Evolutionary conservation across 2,329 filamentous ascomycete species (phyloP).

Genomic region (Pestalotiopsis sp.): DNA sequence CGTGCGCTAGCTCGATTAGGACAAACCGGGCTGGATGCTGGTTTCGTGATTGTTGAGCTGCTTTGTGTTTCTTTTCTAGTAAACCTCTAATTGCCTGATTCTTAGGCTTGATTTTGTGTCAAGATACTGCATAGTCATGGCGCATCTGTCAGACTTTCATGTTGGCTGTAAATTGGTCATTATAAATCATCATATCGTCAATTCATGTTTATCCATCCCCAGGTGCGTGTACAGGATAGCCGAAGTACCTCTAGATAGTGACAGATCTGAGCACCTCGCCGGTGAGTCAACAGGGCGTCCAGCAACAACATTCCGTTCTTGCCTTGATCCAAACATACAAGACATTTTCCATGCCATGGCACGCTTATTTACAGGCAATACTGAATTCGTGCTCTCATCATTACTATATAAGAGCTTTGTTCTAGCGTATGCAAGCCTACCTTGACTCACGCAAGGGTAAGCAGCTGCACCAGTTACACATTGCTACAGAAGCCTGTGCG

Average conservation of each 20-base stretch:
- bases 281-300: slow-evolving; percentile 14
- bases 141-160: no score
- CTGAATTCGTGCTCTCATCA: background rate
- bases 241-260: background rate
- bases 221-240: background rate
- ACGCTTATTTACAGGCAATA: background rate
- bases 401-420: no score
- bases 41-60: background rate
- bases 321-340: background rate
- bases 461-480: background rate
- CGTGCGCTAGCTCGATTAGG: background rate
- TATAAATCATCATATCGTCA: no score
- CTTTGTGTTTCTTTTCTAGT: no score
- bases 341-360: slow-evolving; percentile 1
- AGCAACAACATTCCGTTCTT: background rate
- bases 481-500: background rate
- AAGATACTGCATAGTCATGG: no score
- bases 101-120: no score
- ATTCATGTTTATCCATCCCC: no score
- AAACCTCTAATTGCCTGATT: no score
- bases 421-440: background rate
- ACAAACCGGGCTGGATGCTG: background rate
- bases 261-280: slow-evolving; percentile 1
- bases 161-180: no score
- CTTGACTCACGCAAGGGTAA: background rate